These are phyloP conservation scores for Plasmodium blacklocki DNA, from an alignment of 169 alveolate species.

Conservation along the genomic window DNA sequence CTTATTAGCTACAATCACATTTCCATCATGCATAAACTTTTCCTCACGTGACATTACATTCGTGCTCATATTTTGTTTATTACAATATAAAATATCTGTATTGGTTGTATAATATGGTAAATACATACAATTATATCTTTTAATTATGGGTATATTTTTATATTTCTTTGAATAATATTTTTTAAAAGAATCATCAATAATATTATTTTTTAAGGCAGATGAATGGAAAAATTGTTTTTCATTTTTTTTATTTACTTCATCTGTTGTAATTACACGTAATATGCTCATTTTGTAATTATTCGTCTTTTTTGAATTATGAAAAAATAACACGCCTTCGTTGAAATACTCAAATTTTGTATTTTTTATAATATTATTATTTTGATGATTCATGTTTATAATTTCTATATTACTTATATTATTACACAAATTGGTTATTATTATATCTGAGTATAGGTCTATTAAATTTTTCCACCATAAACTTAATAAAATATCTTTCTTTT, in stretches of 20 bases:
- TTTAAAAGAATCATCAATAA: constrained; percentile 36
- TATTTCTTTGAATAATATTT: constrained; percentile 29
- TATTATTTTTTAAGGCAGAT: constrained; percentile 19
- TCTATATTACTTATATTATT: constrained; percentile 53
- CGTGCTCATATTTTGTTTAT: background rate
- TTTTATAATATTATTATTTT: background rate
- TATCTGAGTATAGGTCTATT: constrained; percentile 51
- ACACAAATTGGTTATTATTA: constrained; percentile 49
- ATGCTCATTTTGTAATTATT: constrained; percentile 63
- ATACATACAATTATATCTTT: constrained; percentile 45
- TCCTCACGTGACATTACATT: background rate
- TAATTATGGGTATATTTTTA: constrained; percentile 36
- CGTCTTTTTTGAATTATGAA: constrained; percentile 48
- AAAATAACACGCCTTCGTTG: constrained; percentile 42
- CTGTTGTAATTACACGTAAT: constrained; percentile 56
- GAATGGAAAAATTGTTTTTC: constrained; percentile 40
- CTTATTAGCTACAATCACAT: constrained; percentile 43
- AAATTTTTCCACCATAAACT: constrained; percentile 65
- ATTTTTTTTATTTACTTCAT: constrained; percentile 23
- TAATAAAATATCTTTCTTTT: constrained; percentile 34
- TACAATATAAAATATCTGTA: constrained; percentile 31
- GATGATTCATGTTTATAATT: constrained; percentile 27
- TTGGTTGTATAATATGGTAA: constrained; percentile 52
- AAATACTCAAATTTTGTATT: constrained; percentile 11
- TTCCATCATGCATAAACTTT: constrained; percentile 10